Base-by-base conservation (phyloP, 208 protist genomes). In the Trypanosoma platydactyli region DNA sequence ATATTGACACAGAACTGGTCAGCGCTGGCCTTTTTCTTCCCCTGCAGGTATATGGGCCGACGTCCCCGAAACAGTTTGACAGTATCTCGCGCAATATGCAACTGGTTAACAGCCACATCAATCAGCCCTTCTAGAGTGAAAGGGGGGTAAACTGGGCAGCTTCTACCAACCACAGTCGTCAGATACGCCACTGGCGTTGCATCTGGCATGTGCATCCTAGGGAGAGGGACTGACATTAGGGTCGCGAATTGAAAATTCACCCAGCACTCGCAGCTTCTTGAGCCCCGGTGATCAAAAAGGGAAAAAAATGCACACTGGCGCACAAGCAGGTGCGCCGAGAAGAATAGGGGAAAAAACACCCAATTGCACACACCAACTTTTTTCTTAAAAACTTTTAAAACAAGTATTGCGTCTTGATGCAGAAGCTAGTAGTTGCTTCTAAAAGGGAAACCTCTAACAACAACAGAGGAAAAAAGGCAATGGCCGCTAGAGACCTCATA, bases 131-230 rank as follows among this genome's bases (percentile, higher is more conserved):
- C 54, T 38, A 82, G 58, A 29, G 84, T 86, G 56, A 74, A 61
- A 1, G 84, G 84, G n/a, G 56, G 68, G 0, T n/a, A 48, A 20
- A 86, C 63, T 22, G 50, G 5, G 9, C 61, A 69, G 12, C 62
- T 68, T 56, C 81, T 80, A 12, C 84, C 84, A 3, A 76, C 73
- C 12, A 82, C 68, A n/a, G 63, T 84, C 24, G 72, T 83, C 52
- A 90, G 64, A 13, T 59, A 70, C 16, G 84, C 58, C 22, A 44
- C n/a, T 12, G 22, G 18, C 22, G 33, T n/a, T 6, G 25, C 24
- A 1, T 53, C 40, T 4, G 52, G 27, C 3, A 16, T 16, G 0
- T 13, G n/a, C 42, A 44, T 51, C 25, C 15, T 46, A 38, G 33
- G 5, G 33, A 38, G 33, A 38, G 33, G 33, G 33, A 9, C 33